Evolutionary conservation across 495 filamentous ascomycete genomes (phyloP).

Genomic region (Rostrohypoxylon terebratum): DNA sequence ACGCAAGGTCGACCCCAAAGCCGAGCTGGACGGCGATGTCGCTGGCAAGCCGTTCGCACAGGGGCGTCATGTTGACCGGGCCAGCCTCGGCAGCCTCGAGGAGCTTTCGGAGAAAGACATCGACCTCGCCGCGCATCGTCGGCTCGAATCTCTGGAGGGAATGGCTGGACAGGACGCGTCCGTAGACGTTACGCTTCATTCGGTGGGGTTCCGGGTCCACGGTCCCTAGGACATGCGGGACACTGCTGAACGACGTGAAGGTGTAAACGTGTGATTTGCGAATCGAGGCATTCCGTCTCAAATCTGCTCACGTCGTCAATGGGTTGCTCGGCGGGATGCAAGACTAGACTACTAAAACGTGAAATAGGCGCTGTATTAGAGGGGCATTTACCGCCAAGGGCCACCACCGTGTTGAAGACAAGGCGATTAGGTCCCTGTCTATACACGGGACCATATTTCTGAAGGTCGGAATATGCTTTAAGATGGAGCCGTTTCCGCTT

Average conservation of each 20-base stretch:
- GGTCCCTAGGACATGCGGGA: background rate
- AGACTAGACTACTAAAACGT: background rate
- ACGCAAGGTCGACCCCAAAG: background rate
- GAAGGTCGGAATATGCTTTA: conserved; percentile 52
- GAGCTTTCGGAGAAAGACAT: background rate
- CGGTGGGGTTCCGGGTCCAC: background rate
- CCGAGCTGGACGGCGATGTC: background rate
- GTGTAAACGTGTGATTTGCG: background rate
- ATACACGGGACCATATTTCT: conserved; percentile 34
- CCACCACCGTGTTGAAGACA: conserved; percentile 37
- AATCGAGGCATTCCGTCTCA: background rate
- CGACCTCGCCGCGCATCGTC: background rate
- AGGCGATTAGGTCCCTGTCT: conserved; percentile 38
- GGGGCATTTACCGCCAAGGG: conserved; percentile 30
- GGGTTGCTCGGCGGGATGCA: background rate
- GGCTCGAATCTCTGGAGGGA: background rate
- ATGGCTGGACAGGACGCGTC: background rate
- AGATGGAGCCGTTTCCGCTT: conserved; percentile 58
- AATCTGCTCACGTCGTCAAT: background rate
- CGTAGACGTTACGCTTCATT: background rate
- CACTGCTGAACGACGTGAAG: background rate
- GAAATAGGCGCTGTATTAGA: background rate
- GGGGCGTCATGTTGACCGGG: background rate
- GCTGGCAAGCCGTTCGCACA: background rate
- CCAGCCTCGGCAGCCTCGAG: background rate